Conservation (phyloP, 805 yeast species). For the Saturnispora saitoi region DNA sequence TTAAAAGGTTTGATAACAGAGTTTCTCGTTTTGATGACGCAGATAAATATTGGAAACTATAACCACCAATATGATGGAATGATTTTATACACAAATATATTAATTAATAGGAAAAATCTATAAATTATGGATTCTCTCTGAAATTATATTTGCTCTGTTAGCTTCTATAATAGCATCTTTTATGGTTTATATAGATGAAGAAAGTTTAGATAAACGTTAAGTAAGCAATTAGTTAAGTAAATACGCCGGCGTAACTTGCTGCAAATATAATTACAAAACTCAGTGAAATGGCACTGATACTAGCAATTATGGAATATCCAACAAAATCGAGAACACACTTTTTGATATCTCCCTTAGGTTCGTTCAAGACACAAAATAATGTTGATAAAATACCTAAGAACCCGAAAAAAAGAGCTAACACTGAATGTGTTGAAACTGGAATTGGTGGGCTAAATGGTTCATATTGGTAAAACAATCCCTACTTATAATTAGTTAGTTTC, state of each 20-base stretch:
- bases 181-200: neutral
- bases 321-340: neutral
- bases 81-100: neutral
- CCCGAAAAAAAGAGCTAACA: conserved; percentile 1
- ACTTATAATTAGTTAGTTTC: neutral
- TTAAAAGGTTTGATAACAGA: conserved; percentile 35
- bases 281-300: neutral
- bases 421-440: conserved; percentile 1
- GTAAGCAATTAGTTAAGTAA: neutral
- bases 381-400: neutral
- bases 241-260: conserved; percentile 7
- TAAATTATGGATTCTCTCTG: too few species aligned
- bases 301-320: conserved; percentile 1
- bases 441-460: neutral
- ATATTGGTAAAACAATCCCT: neutral
- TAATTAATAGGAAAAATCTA: too few species aligned
- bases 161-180: neutral
- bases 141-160: neutral
- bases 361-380: conserved; percentile 3
- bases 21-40: conserved; percentile 1
- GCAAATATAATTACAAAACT: conserved; percentile 7
- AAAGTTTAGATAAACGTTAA: too few species aligned
- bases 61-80: neutral
- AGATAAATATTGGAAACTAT: conserved; percentile 4
- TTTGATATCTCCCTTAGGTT: neutral